Evolutionary conservation across 192 early-diverging fungal genomes (phyloP).

Genomic region (Haplosporangium gracile): DNA sequence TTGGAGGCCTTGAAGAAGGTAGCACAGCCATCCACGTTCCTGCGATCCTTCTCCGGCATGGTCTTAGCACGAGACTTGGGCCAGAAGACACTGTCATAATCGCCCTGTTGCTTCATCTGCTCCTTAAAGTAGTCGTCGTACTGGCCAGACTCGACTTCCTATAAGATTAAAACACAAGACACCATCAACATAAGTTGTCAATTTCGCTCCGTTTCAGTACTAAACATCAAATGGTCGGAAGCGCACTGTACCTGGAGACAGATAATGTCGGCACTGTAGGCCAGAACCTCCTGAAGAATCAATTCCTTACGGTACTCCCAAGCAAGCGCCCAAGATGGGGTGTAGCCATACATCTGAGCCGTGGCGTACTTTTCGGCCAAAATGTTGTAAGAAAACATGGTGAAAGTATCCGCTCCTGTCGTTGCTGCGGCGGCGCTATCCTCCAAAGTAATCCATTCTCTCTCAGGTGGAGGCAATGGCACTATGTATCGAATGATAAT

Average conservation of each 20-base stretch:
- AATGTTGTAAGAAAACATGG: conserved; percentile 92
- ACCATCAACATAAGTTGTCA: background rate
- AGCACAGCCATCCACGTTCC: conserved; percentile 92
- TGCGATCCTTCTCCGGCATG: conserved; percentile 88
- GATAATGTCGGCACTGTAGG: conserved; percentile 87
- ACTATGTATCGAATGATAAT: conserved; percentile 58
- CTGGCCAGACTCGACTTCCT: conserved; percentile 89
- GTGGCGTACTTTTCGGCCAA: conserved; percentile 90
- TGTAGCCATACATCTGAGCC: conserved; percentile 87
- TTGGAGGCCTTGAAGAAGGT: conserved; percentile 88
- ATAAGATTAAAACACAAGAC: background rate
- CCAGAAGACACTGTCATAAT: conserved; percentile 91
- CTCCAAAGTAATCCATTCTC: conserved; percentile 89
- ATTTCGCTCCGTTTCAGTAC: background rate
- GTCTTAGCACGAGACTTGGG: conserved; percentile 93
- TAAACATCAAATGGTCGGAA: background rate
- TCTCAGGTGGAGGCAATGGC: conserved; percentile 77
- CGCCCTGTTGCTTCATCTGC: conserved; percentile 71
- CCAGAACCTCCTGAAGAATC: conserved; percentile 86
- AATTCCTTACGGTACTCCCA: conserved; percentile 94
- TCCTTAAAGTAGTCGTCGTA: conserved; percentile 90
- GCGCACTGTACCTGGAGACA: conserved; percentile 79
- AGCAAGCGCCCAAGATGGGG: conserved; percentile 90
- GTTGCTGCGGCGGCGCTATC: conserved; percentile 70
- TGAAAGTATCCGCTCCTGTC: conserved; percentile 76